These are phyloP conservation scores for Epithemia pelagica DNA, from an alignment of 108 stramenopile genomes.

Conservation along the genomic window DNA sequence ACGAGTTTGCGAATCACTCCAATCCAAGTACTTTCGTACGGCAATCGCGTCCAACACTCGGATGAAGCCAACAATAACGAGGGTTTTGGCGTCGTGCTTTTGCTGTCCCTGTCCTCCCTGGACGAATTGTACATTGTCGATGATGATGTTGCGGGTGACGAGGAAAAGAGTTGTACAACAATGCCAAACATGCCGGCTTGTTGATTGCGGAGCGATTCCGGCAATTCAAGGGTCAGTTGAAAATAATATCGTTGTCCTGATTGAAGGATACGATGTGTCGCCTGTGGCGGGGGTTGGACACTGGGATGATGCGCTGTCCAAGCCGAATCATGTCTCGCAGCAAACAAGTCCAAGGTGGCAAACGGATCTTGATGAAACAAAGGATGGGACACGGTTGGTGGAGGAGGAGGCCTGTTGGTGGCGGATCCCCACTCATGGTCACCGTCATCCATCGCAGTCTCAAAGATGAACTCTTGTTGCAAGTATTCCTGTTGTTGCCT, in stretches of 20 bases:
- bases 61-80: slow-evolving; percentile 62
- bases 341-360: slow-evolving; percentile 39
- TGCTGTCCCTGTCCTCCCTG: too few species aligned
- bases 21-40: slow-evolving; percentile 63
- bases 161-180: slow-evolving; percentile 35
- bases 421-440: background rate
- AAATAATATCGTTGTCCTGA: slow-evolving; percentile 47
- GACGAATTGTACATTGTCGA: too few species aligned
- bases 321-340: slow-evolving; percentile 20
- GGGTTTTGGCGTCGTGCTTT: too few species aligned
- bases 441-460: too few species aligned
- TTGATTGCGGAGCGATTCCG: slow-evolving; percentile 56
- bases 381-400: too few species aligned
- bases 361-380: slow-evolving; percentile 24
- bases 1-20: slow-evolving; percentile 41
- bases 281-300: slow-evolving; percentile 17
- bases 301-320: slow-evolving; percentile 26
- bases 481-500: too few species aligned
- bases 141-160: background rate
- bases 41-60: slow-evolving; percentile 50
- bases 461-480: too few species aligned
- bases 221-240: slow-evolving; percentile 54
- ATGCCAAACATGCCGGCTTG: slow-evolving; percentile 58
- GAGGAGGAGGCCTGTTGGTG: too few species aligned
- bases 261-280: slow-evolving; percentile 26